A percentile compares a stretch with the other conserved stretches of the same genome.
Evolutionary conservation across 208 protist genomes (phyloP).

Genomic region (Acanthamoeba royreba): DNA sequence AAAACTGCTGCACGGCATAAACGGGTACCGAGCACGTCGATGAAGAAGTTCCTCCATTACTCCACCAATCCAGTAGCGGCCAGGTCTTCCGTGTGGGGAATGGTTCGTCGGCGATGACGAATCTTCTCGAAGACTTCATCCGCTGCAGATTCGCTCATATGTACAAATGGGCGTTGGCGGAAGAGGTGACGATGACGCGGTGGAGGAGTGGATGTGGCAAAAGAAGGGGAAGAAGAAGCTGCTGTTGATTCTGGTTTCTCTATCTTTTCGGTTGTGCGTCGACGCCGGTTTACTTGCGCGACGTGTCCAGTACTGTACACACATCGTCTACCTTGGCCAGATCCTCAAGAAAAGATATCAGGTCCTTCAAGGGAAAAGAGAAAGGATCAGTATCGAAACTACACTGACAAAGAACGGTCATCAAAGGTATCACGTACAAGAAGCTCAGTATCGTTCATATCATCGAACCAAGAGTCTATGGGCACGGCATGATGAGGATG

Average conservation of each 20-base stretch:
- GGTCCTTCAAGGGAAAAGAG: neutral
- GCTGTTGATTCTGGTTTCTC: neutral
- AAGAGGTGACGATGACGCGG: neutral
- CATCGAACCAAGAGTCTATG: slow-evolving; percentile 62
- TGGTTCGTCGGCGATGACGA: too few relatives aligned
- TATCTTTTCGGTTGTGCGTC: neutral
- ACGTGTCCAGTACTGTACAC: neutral
- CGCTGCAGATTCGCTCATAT: neutral
- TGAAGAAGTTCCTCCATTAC: too few relatives aligned
- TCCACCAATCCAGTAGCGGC: too few relatives aligned
- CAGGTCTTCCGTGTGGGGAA: too few relatives aligned
- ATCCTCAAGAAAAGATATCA: slow-evolving; percentile 5
- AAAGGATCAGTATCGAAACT: neutral
- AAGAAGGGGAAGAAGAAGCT: neutral
- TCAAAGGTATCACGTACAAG: slow-evolving; percentile 25
- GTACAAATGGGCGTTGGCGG: neutral
- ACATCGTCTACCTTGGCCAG: neutral
- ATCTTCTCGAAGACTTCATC: too few relatives aligned
- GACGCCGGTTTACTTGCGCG: neutral
- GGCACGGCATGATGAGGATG: slow-evolving; percentile 74
- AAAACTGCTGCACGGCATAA: too few relatives aligned
- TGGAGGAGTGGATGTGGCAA: neutral
- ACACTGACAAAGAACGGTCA: neutral
- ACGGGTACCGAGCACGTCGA: too few relatives aligned
- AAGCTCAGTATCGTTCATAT: slow-evolving; percentile 55